These are phyloP conservation scores for Cercophora samala DNA, from an alignment of 495 filamentous ascomycete genomes.

Conservation along the genomic window DNA sequence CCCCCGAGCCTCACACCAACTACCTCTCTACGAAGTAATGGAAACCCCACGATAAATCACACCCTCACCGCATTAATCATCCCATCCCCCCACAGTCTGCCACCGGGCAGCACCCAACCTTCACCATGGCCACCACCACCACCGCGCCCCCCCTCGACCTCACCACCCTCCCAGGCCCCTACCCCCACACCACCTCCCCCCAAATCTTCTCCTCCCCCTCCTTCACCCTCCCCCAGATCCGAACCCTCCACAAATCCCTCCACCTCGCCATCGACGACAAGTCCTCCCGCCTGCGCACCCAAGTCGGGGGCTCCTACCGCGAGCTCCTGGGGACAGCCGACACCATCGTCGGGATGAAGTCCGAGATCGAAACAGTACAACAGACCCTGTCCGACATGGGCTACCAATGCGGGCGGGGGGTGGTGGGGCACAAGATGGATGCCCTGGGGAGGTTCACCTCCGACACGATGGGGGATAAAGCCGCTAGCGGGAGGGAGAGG, in stretches of 20 bases:
- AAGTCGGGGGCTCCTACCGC: conserved; percentile 91
- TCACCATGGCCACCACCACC: conserved; percentile 1
- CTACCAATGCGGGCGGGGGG: conserved; percentile 68
- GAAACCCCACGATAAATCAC: neutral
- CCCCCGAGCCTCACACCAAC: no score
- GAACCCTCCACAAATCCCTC: conserved; percentile 52
- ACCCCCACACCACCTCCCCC: conserved; percentile 58
- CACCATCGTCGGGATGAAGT: conserved; percentile 84
- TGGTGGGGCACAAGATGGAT: conserved; percentile 63
- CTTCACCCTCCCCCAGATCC: conserved; percentile 61
- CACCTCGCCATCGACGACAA: conserved; percentile 66
- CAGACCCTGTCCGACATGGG: conserved; percentile 66
- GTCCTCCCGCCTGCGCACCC: conserved; percentile 79
- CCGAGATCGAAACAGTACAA: conserved; percentile 71
- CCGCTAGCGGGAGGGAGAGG: conserved; percentile 37
- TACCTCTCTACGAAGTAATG: no score
- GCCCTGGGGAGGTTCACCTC: conserved; percentile 61
- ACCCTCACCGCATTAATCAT: neutral
- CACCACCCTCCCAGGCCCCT: conserved; percentile 57
- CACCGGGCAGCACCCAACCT: neutral
- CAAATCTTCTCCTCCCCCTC: conserved; percentile 71
- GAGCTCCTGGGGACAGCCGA: conserved; percentile 91
- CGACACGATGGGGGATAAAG: conserved; percentile 19
- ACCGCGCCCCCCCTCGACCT: conserved; percentile 41
- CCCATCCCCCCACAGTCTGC: neutral